A percentile compares a stretch with the other conserved stretches of the same genome.
These are phyloP conservation scores for Gypsophila paniculata DNA, from an alignment of 179 eudicot species.

Conservation along the genomic window DNA sequence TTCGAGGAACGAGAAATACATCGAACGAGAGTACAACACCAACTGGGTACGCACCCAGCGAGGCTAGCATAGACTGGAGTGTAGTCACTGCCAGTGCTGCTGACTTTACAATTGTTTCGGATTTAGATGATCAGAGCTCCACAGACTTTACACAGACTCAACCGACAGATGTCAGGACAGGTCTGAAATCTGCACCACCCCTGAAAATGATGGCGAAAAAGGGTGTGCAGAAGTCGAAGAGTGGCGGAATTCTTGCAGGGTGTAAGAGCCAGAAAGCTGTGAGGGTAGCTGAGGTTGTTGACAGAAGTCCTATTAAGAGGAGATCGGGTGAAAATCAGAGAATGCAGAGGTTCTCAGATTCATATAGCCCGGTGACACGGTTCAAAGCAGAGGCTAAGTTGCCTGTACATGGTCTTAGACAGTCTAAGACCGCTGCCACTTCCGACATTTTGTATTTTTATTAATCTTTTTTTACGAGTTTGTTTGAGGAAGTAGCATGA, in stretches of 20 bases:
- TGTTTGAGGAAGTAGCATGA: not conserved
- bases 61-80: slow-evolving; percentile 93
- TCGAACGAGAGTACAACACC: slow-evolving; percentile 28
- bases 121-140: slow-evolving; percentile 25
- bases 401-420: slow-evolving; percentile 18
- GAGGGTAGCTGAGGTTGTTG: slow-evolving; percentile 43
- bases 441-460: slow-evolving; percentile 30
- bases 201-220: slow-evolving; percentile 12
- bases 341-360: slow-evolving; percentile 22
- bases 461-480: slow-evolving; percentile 10
- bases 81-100: slow-evolving; percentile 82
- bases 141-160: not conserved
- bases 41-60: slow-evolving; percentile 71
- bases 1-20: slow-evolving; percentile 18
- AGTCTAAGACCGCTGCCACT: slow-evolving; percentile 10
- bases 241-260: slow-evolving; percentile 37
- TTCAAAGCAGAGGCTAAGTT: slow-evolving; percentile 27
- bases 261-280: slow-evolving; percentile 59
- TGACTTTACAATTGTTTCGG: slow-evolving; percentile 45
- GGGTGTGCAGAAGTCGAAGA: slow-evolving; percentile 28
- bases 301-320: slow-evolving; percentile 18
- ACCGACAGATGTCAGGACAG: slow-evolving; percentile 15
- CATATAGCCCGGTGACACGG: slow-evolving; percentile 27
- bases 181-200: not conserved
- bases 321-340: slow-evolving; percentile 22